Percentiles rank a stretch among this genome's conserved stretches.
Evolutionary conservation across 169 alveolate genomes (phyloP).

Genomic region (Plasmodium ovale): DNA sequence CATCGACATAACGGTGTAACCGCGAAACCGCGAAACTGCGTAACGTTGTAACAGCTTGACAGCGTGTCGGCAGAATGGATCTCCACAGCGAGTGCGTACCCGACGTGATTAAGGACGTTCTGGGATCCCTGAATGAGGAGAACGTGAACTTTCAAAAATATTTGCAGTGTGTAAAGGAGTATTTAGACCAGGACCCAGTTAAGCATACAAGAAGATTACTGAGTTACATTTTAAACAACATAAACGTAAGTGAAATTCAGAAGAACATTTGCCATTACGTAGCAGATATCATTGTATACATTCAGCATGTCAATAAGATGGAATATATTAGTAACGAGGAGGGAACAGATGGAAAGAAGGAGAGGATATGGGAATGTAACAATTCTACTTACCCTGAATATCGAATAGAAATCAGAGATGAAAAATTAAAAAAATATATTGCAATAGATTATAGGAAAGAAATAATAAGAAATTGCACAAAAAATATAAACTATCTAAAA

Average conservation of each 20-base stretch:
- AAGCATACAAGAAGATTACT: slow-evolving; percentile 19
- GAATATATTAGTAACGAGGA: slow-evolving; percentile 16
- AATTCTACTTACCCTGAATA: slow-evolving; percentile 5
- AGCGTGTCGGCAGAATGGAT: no score
- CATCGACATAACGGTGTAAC: no score
- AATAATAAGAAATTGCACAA: slow-evolving; percentile 48
- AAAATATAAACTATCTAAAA: slow-evolving; percentile 65
- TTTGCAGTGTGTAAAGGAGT: slow-evolving; percentile 23
- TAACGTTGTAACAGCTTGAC: no score
- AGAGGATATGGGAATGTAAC: neutral
- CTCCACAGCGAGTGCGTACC: neutral
- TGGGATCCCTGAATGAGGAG: slow-evolving; percentile 42
- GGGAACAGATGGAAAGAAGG: neutral
- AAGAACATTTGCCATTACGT: slow-evolving; percentile 44
- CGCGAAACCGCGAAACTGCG: no score
- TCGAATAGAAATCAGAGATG: slow-evolving; percentile 49
- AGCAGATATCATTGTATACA: slow-evolving; percentile 58
- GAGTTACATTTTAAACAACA: slow-evolving; percentile 16
- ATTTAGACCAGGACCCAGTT: slow-evolving; percentile 41
- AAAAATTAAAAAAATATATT: slow-evolving; percentile 28
- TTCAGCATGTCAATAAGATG: slow-evolving; percentile 35
- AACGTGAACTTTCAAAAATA: slow-evolving; percentile 13
- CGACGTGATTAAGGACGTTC: slow-evolving; percentile 17
- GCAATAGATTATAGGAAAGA: slow-evolving; percentile 26
- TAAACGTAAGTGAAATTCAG: slow-evolving; percentile 11